A percentile compares a stretch with the other conserved stretches of the same genome.
Evolutionary conservation across 2,329 filamentous ascomycete species (phyloP).

Genomic region (Esteya vermicola): DNA sequence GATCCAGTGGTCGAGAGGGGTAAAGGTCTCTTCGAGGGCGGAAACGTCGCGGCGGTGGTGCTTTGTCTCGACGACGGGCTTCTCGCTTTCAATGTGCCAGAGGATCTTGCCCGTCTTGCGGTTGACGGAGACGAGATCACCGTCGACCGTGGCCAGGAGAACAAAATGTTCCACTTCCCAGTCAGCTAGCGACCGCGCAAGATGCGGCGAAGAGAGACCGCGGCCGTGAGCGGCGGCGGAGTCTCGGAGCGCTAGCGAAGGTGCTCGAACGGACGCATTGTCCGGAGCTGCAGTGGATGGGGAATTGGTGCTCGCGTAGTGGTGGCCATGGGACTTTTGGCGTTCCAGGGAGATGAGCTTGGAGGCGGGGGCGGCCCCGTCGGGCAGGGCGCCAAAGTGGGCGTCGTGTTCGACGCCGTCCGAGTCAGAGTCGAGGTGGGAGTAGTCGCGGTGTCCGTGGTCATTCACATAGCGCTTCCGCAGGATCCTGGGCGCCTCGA

Average conservation of each 20-base stretch:
- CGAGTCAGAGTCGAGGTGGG: too few relatives aligned
- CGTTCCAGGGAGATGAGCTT: too few relatives aligned
- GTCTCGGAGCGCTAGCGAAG: conserved; percentile 53
- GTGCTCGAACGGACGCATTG: conserved; percentile 80
- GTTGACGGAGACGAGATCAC: conserved; percentile 84
- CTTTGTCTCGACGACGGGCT: conserved; percentile 80
- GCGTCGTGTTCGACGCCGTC: too few relatives aligned
- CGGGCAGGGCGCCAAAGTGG: too few relatives aligned
- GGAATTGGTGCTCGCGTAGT: conserved; percentile 10
- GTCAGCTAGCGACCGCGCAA: conserved; percentile 95
- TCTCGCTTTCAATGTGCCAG: conserved; percentile 75
- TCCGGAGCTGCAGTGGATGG: conserved; percentile 90
- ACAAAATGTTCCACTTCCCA: conserved; percentile 99
- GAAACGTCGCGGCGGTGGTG: conserved; percentile 63
- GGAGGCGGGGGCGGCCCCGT: too few relatives aligned
- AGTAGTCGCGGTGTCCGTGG: conserved; percentile 14
- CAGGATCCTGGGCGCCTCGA: conserved; percentile 15
- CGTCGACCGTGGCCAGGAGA: conserved; percentile 98
- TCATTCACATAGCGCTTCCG: conserved; percentile 8
- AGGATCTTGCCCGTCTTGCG: conserved; percentile 69
- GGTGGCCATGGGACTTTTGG: background rate
- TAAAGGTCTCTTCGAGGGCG: conserved; percentile 40
- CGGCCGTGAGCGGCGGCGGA: conserved; percentile 38
- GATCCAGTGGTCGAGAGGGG: conserved; percentile 67
- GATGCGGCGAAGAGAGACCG: conserved; percentile 67